These are phyloP conservation scores for Camellia granthamiana DNA, from an alignment of 148 eudicot genomes.

Conservation along the genomic window DNA sequence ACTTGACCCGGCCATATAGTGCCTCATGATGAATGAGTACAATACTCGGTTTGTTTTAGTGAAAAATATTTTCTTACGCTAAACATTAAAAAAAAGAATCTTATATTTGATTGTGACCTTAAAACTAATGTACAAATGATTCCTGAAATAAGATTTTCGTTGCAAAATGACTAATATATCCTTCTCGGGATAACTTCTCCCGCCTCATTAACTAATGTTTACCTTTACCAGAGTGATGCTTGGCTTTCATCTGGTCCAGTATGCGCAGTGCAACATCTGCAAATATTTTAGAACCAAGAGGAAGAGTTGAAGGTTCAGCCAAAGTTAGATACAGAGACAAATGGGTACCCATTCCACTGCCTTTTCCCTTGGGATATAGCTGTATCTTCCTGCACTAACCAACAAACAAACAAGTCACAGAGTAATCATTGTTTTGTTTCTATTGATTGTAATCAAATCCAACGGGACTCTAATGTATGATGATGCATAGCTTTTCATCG, in stretches of 20 bases:
- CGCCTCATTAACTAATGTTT: not conserved
- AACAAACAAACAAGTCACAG: not conserved
- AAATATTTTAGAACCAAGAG: constrained; percentile 6
- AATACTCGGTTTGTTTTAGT: too few relatives aligned
- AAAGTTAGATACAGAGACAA: constrained; percentile 4
- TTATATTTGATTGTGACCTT: too few relatives aligned
- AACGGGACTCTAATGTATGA: not conserved
- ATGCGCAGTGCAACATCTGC: not conserved
- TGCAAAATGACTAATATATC: too few relatives aligned
- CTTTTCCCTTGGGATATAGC: constrained; percentile 12
- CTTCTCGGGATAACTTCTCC: too few relatives aligned
- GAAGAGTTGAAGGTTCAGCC: not conserved
- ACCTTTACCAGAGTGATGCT: not conserved
- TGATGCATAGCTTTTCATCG: too few relatives aligned
- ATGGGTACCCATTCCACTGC: constrained; percentile 2
- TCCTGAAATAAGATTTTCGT: too few relatives aligned
- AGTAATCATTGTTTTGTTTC: not conserved
- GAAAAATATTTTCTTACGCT: too few relatives aligned
- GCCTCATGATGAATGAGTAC: too few relatives aligned
- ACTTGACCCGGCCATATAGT: too few relatives aligned
- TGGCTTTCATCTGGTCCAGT: not conserved
- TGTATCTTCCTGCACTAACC: constrained; percentile 7
- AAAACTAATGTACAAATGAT: too few relatives aligned
- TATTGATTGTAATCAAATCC: not conserved
- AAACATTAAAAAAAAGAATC: too few relatives aligned